Percentiles rank a stretch among this genome's conserved stretches.
Evolutionary conservation across 2,329 filamentous ascomycete genomes (phyloP).

Genomic region (Sarocladium oryzae): DNA sequence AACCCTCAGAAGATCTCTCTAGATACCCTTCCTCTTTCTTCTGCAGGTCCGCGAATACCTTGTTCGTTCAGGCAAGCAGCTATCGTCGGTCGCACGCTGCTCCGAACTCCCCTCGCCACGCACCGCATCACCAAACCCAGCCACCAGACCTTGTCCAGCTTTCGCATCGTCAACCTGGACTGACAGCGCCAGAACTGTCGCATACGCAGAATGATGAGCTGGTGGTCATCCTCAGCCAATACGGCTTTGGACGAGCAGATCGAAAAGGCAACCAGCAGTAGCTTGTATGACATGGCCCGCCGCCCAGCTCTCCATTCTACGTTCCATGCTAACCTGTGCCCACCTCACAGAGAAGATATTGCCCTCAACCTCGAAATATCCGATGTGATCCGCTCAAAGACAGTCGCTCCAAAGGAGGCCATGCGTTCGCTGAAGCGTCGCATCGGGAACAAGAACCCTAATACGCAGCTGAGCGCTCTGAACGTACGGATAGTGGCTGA

Average conservation of each 20-base stretch:
- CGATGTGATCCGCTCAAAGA: constrained; percentile 94
- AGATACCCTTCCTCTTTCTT: not conserved
- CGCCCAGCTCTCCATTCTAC: constrained; percentile 11
- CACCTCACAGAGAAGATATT: constrained; percentile 72
- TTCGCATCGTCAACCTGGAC: not conserved
- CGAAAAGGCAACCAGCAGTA: constrained; percentile 89
- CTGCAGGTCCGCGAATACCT: not conserved
- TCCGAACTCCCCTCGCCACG: not conserved
- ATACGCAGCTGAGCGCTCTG: constrained; percentile 89
- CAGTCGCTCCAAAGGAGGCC: constrained; percentile 92
- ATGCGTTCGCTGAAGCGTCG: constrained; percentile 94
- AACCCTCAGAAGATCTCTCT: not conserved
- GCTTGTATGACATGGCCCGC: constrained; percentile 52
- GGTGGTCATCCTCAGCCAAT: constrained; percentile 90
- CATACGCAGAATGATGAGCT: constrained; percentile 65
- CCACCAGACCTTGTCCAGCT: not conserved
- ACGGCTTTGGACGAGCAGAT: constrained; percentile 95
- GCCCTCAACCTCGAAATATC: constrained; percentile 97
- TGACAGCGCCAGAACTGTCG: not conserved
- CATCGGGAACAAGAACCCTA: constrained; percentile 96
- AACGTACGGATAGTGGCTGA: constrained; percentile 51
- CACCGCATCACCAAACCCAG: not conserved
- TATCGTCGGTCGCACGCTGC: not conserved
- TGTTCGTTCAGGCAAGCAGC: not conserved
- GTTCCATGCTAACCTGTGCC: constrained; percentile 8